Evolutionary conservation across 352 stramenopile genomes (phyloP).

Genomic region (Globisporangium nagaii): DNA sequence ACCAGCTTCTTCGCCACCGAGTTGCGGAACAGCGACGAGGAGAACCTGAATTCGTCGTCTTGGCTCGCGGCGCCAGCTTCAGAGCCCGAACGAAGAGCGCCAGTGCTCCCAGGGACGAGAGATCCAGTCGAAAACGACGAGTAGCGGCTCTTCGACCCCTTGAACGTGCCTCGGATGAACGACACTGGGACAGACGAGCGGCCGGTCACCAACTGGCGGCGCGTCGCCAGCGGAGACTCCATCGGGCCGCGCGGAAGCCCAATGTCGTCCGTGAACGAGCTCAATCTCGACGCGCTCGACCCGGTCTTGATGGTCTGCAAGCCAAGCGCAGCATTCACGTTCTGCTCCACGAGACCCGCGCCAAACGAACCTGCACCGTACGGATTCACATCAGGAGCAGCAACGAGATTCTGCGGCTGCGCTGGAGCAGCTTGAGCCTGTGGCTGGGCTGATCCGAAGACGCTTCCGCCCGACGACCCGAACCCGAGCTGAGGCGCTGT

Average conservation of each 20-base stretch:
- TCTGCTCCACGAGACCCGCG: conserved; percentile 57
- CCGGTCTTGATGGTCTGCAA: conserved; percentile 50
- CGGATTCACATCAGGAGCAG: conserved; percentile 48
- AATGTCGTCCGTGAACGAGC: conserved; percentile 59
- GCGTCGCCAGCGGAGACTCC: conserved; percentile 45
- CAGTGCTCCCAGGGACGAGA: conserved; percentile 6
- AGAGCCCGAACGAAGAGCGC: conserved; percentile 11
- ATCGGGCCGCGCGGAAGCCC: conserved; percentile 57
- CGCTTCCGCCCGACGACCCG: conserved; percentile 6
- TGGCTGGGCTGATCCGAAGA: conserved; percentile 25
- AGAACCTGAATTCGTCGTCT: conserved; percentile 61
- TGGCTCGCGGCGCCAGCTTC: conserved; percentile 19
- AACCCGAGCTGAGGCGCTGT: conserved; percentile 11
- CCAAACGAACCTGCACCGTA: conserved; percentile 59
- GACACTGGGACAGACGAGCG: conserved; percentile 60
- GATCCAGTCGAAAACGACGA: conserved; percentile 34
- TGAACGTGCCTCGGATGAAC: conserved; percentile 72
- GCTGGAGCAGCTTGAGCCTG: conserved; percentile 50
- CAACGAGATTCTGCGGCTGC: conserved; percentile 32
- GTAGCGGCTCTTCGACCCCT: conserved; percentile 61
- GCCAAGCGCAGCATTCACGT: conserved; percentile 49
- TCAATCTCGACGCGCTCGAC: conserved; percentile 42
- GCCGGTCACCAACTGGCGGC: conserved; percentile 44
- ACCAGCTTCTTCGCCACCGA: conserved; percentile 52
- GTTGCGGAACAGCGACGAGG: conserved; percentile 54